Evolutionary conservation across 2,329 filamentous ascomycete genomes (phyloP).

Genomic region (Epichloe sibirici): DNA sequence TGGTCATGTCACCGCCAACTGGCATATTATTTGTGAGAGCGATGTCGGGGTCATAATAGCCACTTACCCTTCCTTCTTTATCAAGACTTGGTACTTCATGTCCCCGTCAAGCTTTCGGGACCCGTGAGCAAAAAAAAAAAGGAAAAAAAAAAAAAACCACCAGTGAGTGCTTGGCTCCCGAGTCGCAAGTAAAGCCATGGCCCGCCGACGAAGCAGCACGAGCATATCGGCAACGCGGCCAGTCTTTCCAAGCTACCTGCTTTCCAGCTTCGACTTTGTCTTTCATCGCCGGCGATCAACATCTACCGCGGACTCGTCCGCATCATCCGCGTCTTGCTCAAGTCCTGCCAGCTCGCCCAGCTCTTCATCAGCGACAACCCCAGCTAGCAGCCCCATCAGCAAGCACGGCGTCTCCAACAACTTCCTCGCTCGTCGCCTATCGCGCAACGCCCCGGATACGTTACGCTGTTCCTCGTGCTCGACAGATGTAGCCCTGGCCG

Average conservation of each 20-base stretch:
- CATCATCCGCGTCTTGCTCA: constrained; percentile 20
- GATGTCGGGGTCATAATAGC: too few relatives aligned
- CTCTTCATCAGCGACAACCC: constrained; percentile 17
- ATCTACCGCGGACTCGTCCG: constrained; percentile 9
- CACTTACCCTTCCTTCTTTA: too few relatives aligned
- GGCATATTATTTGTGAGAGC: too few relatives aligned
- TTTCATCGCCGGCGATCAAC: constrained; percentile 30
- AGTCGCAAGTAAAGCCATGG: not conserved
- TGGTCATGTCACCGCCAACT: too few relatives aligned
- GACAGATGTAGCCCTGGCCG: constrained; percentile 46
- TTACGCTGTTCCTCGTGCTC: constrained; percentile 47
- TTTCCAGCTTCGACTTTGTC: constrained; percentile 38
- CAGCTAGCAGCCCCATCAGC: constrained; percentile 14
- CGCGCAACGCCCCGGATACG: constrained; percentile 37
- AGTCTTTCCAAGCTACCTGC: constrained; percentile 38
- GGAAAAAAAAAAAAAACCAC: not conserved
- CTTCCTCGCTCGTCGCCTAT: constrained; percentile 19
- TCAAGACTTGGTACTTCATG: too few relatives aligned
- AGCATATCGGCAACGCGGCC: constrained; percentile 30
- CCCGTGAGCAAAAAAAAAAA: not conserved
- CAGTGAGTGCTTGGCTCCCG: not conserved
- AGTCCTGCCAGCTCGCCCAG: constrained; percentile 11
- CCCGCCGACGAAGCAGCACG: constrained; percentile 14
- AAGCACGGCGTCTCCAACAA: constrained; percentile 5
- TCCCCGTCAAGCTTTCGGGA: too few relatives aligned